Percentiles rank a stretch among this genome's conserved stretches.
Evolutionary conservation across 257 asterid species (phyloP).

Genomic region (Nicotiana knightiana): DNA sequence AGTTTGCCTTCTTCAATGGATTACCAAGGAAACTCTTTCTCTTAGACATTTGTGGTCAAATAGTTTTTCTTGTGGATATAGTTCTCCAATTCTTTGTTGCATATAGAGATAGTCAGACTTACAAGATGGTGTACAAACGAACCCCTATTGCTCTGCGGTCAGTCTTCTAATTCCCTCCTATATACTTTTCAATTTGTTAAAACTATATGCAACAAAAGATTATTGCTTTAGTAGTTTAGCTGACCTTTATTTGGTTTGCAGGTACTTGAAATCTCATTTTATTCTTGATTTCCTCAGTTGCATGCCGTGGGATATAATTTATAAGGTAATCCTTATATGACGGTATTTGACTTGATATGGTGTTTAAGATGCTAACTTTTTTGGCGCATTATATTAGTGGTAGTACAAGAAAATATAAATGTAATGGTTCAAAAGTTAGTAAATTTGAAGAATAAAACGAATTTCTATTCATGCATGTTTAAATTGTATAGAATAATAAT

Average conservation of each 20-base stretch:
- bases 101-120: conserved; percentile 54
- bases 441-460: neutral
- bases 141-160: conserved; percentile 52
- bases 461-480: too few species aligned
- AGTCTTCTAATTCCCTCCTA: neutral
- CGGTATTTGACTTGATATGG: neutral
- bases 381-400: neutral
- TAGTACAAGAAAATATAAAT: neutral
- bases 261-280: conserved; percentile 56
- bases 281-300: conserved; percentile 49
- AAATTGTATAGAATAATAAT: neutral
- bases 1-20: conserved; percentile 74
- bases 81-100: conserved; percentile 54
- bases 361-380: neutral
- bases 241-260: conserved; percentile 12
- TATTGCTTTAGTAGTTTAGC: neutral
- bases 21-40: conserved; percentile 54
- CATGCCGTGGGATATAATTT: conserved; percentile 72
- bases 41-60: conserved; percentile 61
- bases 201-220: neutral
- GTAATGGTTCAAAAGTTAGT: neutral
- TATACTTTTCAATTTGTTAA: neutral
- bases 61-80: conserved; percentile 60
- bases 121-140: conserved; percentile 51
- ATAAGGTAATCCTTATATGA: conserved; percentile 27